Conservation (phyloP, 1,284 basidiomycete species). For the Moesziomyces sp. region DNA sequence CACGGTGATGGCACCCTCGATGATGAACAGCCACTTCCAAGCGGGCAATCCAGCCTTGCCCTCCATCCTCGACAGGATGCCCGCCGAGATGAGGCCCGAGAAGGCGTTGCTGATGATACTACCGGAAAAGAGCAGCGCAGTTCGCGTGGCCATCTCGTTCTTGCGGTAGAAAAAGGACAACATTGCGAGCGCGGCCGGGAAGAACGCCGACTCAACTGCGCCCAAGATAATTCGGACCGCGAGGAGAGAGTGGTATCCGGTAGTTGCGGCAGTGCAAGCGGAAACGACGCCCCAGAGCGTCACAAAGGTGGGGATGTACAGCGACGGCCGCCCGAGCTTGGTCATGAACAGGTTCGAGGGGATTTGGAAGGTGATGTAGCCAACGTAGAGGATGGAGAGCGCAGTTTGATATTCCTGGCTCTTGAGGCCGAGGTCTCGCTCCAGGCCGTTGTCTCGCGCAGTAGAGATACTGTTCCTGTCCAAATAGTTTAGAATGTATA, state of each 20-base stretch:
- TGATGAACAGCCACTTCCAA: constrained; percentile 64
- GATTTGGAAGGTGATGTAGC: constrained; percentile 82
- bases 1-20: constrained; percentile 48
- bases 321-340: constrained; percentile 58
- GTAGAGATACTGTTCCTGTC: constrained; percentile 30
- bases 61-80: constrained; percentile 44
- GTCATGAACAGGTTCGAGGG: constrained; percentile 71
- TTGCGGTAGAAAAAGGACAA: constrained; percentile 67
- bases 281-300: constrained; percentile 58
- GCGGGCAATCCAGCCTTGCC: constrained; percentile 24
- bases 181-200: constrained; percentile 65
- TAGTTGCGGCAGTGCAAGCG: constrained; percentile 56
- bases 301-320: constrained; percentile 57
- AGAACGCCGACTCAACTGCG: constrained; percentile 54
- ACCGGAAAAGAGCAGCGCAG: constrained; percentile 65
- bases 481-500: constrained; percentile 37
- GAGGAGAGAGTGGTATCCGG: constrained; percentile 59
- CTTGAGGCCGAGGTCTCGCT: constrained; percentile 60
- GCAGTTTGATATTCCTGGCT: constrained; percentile 70
- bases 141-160: constrained; percentile 66
- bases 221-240: constrained; percentile 67
- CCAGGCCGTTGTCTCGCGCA: constrained; percentile 45
- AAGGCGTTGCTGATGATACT: constrained; percentile 59
- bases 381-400: constrained; percentile 79
- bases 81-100: constrained; percentile 51